These are phyloP conservation scores for Anethum foeniculum DNA, from an alignment of 140 eudicot species.

Conservation along the genomic window DNA sequence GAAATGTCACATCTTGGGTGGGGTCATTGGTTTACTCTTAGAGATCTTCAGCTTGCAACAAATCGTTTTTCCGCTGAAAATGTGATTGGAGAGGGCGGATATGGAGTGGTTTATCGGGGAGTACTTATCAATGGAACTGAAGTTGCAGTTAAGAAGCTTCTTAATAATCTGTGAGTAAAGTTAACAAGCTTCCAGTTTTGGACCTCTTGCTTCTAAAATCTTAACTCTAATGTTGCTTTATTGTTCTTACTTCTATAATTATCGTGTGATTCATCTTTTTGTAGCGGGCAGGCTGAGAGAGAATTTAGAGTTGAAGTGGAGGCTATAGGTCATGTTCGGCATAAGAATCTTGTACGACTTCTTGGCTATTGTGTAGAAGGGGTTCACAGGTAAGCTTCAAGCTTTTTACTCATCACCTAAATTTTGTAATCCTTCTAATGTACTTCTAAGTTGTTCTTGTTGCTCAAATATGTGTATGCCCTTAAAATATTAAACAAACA, in stretches of 20 bases:
- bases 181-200: background rate
- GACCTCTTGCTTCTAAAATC: background rate
- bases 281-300: constrained; percentile 93
- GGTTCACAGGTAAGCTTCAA: constrained; percentile 60
- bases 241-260: background rate
- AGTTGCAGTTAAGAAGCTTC: constrained; percentile 87
- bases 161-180: constrained; percentile 77
- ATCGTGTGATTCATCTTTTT: constrained; percentile 8
- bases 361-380: constrained; percentile 96
- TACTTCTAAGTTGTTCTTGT: background rate
- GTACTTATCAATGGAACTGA: constrained; percentile 71
- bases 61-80: constrained; percentile 53
- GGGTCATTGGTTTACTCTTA: constrained; percentile 95
- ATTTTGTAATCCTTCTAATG: background rate
- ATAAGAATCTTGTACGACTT: constrained; percentile 93
- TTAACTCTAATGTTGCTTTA: background rate
- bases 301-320: constrained; percentile 95
- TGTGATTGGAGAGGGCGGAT: constrained; percentile 93
- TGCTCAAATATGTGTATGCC: background rate
- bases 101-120: constrained; percentile 85
- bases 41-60: constrained; percentile 83
- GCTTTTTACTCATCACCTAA: background rate
- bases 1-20: constrained; percentile 90
- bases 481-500: background rate
- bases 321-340: constrained; percentile 95